Evolutionary conservation across 805 yeast genomes (phyloP), one percentile per base, ranked within the genome.

Genomic region (Candida peoriensis): DNA sequence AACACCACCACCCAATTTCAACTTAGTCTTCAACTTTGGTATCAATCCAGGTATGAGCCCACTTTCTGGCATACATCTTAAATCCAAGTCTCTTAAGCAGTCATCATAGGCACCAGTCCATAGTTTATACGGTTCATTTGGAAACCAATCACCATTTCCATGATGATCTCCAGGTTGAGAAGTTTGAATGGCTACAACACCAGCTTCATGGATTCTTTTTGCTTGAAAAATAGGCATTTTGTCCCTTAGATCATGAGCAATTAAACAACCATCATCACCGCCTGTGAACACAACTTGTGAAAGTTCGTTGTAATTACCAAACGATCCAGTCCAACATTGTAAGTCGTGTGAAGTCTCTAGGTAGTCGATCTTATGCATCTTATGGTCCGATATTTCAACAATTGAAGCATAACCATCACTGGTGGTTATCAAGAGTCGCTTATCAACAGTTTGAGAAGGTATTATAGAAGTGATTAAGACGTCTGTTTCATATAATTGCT

Each of bases 101-200:
- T 90, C 97, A 57, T 90, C 98, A 57, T 90, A 90, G 0, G 95
- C 82, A 0, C 98, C 98, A 0, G 97, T 87, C 79, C 85, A 78
- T 15, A 86, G 40, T 5, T 63, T 63, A 45, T 69, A 64, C 3
- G 77, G 74, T 23, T 63, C 61, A 10, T 44, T 41, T 1, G 41
- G 30, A 38, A 60, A 60, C 81, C 83, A 78, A 8, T 48, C 48
- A 1, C 59, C 48, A 5, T 44, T 33, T 2, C 57, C 52, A n/a
- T 55, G 44, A 7, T 43, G 43, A 34, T 42, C 64, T 36, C 62
- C 63, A 3, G 70, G 60, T 1, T 71, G 61, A 16, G 74, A 59
- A 0, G 80, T 66, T 30, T 89, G 71, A 13, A 93, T 81, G 2
- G 94, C 78, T 4, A 88, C 90, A 2, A 90, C 86, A 2, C 98